These are phyloP conservation scores for Amphirosellinia nigrospora DNA, from an alignment of 495 filamentous ascomycete species.

Conservation along the genomic window DNA sequence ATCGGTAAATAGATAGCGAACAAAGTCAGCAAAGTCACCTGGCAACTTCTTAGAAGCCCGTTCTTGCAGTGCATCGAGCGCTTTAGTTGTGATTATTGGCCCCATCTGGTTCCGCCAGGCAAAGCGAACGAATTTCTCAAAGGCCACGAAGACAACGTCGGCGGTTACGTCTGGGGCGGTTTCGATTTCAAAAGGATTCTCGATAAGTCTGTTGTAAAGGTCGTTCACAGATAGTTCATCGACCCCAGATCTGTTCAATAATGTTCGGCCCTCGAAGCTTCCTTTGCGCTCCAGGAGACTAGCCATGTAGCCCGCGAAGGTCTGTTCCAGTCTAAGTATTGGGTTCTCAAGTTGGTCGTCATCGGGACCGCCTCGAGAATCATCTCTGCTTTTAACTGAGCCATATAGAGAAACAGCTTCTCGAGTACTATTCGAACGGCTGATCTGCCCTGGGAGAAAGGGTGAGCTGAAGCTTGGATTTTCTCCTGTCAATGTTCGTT, in stretches of 20 bases:
- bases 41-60: slow-evolving; percentile 76
- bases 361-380: slow-evolving; percentile 50
- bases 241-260: slow-evolving; percentile 71
- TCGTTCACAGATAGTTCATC: slow-evolving; percentile 86
- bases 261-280: slow-evolving; percentile 76
- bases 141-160: slow-evolving; percentile 90
- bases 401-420: slow-evolving; percentile 52
- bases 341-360: slow-evolving; percentile 59
- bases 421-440: slow-evolving; percentile 49
- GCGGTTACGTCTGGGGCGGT: slow-evolving; percentile 76
- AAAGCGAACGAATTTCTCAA: slow-evolving; percentile 89
- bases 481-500: slow-evolving; percentile 45
- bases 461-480: slow-evolving; percentile 39
- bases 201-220: slow-evolving; percentile 86
- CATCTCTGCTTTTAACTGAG: slow-evolving; percentile 56
- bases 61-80: slow-evolving; percentile 71
- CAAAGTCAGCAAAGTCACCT: slow-evolving; percentile 84
- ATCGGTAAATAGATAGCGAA: slow-evolving; percentile 74
- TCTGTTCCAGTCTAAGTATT: slow-evolving; percentile 78
- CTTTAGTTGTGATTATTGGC: slow-evolving; percentile 69
- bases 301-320: slow-evolving; percentile 82
- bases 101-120: slow-evolving; percentile 93
- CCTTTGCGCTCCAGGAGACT: slow-evolving; percentile 84
- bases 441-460: slow-evolving; percentile 40
- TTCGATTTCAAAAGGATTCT: slow-evolving; percentile 77